These are phyloP conservation scores for Phytophthora citrophthora DNA, from an alignment of 352 stramenopile genomes.

Conservation along the genomic window DNA sequence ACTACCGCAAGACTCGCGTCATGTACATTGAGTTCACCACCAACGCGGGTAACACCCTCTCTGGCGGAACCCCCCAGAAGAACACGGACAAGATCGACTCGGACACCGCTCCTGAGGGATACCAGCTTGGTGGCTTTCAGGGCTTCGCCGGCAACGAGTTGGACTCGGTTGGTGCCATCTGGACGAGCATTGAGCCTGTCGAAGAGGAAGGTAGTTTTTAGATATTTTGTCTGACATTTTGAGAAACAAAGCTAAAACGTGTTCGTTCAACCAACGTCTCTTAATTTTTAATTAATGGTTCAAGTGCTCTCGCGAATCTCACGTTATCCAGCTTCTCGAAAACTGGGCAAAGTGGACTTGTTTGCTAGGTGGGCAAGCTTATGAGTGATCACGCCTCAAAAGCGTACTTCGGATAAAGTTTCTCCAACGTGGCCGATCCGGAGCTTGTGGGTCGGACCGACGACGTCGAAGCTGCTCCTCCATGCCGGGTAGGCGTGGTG, in stretches of 20 bases:
- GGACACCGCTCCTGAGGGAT: background rate
- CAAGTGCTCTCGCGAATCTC: background rate
- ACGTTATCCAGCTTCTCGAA: background rate
- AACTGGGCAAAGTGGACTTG: background rate
- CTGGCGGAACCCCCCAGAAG: background rate
- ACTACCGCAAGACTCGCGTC: conserved; percentile 18
- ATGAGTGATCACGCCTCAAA: conserved; percentile 7
- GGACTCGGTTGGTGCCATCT: conserved; percentile 10
- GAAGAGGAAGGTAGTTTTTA: background rate
- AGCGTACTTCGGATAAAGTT: conserved; percentile 41
- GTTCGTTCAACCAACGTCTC: too few relatives aligned
- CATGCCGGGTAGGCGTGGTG: conserved; percentile 5
- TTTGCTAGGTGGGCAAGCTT: too few relatives aligned
- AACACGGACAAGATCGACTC: conserved; percentile 3
- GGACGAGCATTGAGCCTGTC: conserved; percentile 7
- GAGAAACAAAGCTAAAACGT: too few relatives aligned
- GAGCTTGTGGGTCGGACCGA: conserved; percentile 27
- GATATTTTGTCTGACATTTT: background rate
- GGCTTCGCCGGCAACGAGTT: conserved; percentile 4
- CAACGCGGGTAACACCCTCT: background rate
- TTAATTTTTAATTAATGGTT: too few relatives aligned
- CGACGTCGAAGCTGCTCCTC: conserved; percentile 29
- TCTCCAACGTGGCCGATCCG: conserved; percentile 24
- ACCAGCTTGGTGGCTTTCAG: conserved; percentile 10
- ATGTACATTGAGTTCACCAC: conserved; percentile 23